Conservation (phyloP, 176 grass and related monocot genomes). For the Carex cristatella region DNA sequence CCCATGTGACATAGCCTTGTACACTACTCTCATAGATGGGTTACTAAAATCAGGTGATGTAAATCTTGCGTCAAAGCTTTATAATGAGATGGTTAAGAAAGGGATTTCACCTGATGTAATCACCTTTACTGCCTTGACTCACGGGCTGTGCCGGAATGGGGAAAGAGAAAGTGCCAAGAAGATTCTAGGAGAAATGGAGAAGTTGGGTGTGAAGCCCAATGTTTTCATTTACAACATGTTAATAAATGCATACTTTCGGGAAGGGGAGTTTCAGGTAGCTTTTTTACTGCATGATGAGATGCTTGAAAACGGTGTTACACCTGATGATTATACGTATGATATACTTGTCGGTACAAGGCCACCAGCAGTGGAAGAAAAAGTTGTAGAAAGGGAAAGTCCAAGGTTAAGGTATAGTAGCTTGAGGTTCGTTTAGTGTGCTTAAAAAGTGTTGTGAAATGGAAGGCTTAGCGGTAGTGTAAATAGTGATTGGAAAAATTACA, state of each 20-base stretch:
- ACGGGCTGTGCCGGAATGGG: constrained; percentile 66
- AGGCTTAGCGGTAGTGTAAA: neutral
- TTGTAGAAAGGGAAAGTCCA: neutral
- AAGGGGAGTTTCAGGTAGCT: constrained; percentile 62
- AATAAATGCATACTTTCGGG: constrained; percentile 53
- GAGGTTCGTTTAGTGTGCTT: neutral
- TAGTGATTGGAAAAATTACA: neutral
- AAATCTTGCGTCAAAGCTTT: constrained; percentile 53
- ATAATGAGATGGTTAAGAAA: constrained; percentile 56
- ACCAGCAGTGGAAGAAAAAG: neutral
- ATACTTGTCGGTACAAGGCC: constrained; percentile 39
- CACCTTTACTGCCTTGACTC: constrained; percentile 58
- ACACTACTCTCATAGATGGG: constrained; percentile 84
- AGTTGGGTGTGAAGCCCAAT: constrained; percentile 52
- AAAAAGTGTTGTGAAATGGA: neutral
- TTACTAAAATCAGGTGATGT: constrained; percentile 63
- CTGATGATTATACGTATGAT: constrained; percentile 57
- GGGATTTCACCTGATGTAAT: constrained; percentile 61
- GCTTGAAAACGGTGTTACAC: constrained; percentile 55
- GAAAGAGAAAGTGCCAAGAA: constrained; percentile 57
- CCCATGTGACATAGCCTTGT: constrained; percentile 45
- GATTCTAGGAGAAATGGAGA: constrained; percentile 69
- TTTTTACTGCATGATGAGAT: constrained; percentile 82
- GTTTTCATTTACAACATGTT: constrained; percentile 68
- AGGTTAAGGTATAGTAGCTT: neutral